Evolutionary conservation across 2,329 filamentous ascomycete species (phyloP), one percentile per base, ranked within the genome.

Genomic region (Fusarium austroafricanum): DNA sequence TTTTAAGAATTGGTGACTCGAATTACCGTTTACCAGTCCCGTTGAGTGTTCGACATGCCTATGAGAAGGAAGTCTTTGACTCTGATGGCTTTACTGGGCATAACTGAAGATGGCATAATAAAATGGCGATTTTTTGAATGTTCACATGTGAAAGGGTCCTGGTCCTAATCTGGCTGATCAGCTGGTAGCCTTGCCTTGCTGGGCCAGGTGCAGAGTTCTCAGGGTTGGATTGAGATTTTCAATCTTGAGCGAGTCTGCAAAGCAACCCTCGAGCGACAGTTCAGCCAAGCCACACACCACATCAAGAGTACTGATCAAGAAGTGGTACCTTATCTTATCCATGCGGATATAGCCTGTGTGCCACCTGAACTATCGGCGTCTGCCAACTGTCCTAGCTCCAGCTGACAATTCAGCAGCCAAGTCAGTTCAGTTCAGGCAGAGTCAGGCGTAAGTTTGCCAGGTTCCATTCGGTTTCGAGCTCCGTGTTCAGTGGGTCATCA

Each of bases 1-100:
- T 87, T 87, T 79, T 80, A 88, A 88, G 86, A 88, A 89, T 88
- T 87, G 85, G 83, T 79, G 83, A 86, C 81, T 86, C 83, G 83
- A 80, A 77, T 75, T 71, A 59, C 79, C 79, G 80, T 86, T 84
- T 81, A 82, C 82, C 85, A 84, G 83, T 88, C 85, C 86, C 86
- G 86, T 89, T 87, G 84, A 87, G 86, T 83, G 83, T 79, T 83
- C 86, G 83, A 88, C 85, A 87, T 85, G 40, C 70, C 18, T 55
- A 45, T 26, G n/a, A 31, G 17, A 38, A n/a, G 4, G 21, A 50
- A 21, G 50, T 38, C n/a, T 33, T 29, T 42, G 18, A 33, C 28
- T 54, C 52, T 44, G 37, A 45, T 10, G 46, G 11, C 20, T 21
- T 31, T 14, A 18, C 23, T 26, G 33, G n/a, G 17, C 18, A 31